Conservation (phyloP, 495 filamentous ascomycete species). For the Tirmania nivea region DNA sequence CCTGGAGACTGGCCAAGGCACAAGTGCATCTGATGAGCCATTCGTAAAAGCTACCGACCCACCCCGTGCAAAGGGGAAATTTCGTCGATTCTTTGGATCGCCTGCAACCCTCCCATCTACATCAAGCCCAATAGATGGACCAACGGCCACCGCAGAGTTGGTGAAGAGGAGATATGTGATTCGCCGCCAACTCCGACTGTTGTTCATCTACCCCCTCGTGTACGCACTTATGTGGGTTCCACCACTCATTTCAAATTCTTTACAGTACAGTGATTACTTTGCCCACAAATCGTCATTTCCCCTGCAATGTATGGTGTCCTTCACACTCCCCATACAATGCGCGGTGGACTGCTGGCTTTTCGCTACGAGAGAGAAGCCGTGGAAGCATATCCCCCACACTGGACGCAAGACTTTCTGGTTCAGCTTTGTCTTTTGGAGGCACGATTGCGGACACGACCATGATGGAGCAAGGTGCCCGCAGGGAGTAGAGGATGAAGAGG, state of each 20-base stretch:
- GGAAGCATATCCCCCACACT: slow-evolving; percentile 33
- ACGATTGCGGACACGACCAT: not conserved
- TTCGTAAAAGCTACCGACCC: too few species aligned
- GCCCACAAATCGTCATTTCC: slow-evolving; percentile 29
- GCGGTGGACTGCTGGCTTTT: slow-evolving; percentile 47
- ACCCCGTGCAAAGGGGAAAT: too few species aligned
- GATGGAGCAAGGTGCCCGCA: not conserved
- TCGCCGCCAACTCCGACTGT: slow-evolving; percentile 39
- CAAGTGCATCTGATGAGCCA: slow-evolving; percentile 14
- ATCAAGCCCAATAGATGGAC: not conserved
- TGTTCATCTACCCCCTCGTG: slow-evolving; percentile 50
- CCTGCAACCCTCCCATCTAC: not conserved
- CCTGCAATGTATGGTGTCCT: slow-evolving; percentile 32
- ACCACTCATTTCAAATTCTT: slow-evolving; percentile 42
- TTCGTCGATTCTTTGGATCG: too few species aligned
- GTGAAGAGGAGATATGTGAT: slow-evolving; percentile 28
- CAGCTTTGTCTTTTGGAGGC: slow-evolving; percentile 12
- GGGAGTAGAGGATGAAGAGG: not conserved
- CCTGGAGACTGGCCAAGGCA: slow-evolving; percentile 17
- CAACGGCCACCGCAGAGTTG: slow-evolving; percentile 1
- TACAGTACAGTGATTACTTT: slow-evolving; percentile 35
- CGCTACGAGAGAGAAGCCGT: slow-evolving; percentile 41
- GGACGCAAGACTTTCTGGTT: slow-evolving; percentile 21
- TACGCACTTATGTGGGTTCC: slow-evolving; percentile 53
- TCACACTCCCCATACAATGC: slow-evolving; percentile 37